Evolutionary conservation across 2,329 filamentous ascomycete species (phyloP), one percentile per base, ranked within the genome.

Genomic region (Emericellopsis atlantica): DNA sequence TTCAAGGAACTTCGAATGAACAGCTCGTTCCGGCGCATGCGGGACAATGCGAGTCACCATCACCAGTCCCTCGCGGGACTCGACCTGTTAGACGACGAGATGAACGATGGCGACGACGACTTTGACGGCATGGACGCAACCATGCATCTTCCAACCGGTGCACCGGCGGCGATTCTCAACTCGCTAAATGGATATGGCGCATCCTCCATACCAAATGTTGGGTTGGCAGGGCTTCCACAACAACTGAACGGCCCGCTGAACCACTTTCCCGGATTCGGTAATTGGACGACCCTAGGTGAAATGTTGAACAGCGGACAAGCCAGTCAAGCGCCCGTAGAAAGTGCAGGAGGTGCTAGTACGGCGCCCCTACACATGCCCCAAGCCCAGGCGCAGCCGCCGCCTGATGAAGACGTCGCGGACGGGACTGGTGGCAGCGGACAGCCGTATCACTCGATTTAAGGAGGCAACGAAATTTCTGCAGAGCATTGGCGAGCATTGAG

Each of bases 1-100:
- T 76, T 74, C 41, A 62, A 67, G 33, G 60, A 64, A 4, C 50
- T 66, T 7, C 63, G 65, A 24, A 60, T 66, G 6, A 53, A 47
- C 18, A 29, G 26, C 26, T 29, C 26, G 6, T 29, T 29, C 26
- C 18, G 39, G 7, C 31, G 39, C 12, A 29, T 29, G 26, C 26
- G 26, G 12, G 26, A 29, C 26, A 29, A 7, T 29, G 26, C 12
- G 26, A 29, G 9, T 29, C 26, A 29, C 9, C 26, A 29, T 29
- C 26, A 18, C 29, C 26, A 33, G 12, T 11, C 24, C 8, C 9
- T 35, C n/a, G 31, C 16, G 5, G 39, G 34, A 15, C 8, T 22
- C 14, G 39, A 40, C 12, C 21, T 32, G 6, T 11, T 40, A 14
- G 65, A 67, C 23, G 64, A 69, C 15, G 64, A 67, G 29, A 62